phyloP scores from a whole-genome alignment of 164 flowering plant genomes.

The Vitis riparia region DNA sequence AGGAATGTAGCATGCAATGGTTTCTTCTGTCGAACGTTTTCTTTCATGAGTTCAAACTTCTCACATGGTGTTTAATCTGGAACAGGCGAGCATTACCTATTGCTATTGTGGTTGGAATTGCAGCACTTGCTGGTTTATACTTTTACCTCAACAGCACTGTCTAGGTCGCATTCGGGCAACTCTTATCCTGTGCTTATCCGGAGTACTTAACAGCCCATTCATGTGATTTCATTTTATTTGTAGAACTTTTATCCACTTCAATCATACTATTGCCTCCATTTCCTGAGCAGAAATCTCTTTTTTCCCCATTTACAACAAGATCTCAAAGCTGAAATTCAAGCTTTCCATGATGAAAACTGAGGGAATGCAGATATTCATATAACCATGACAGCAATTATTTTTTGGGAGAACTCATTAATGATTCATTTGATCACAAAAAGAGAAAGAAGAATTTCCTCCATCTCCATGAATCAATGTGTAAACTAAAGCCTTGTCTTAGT shows the following conservation, averaged over 20 bases:
- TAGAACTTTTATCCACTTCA: neutral
- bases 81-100: slow-evolving; percentile 79
- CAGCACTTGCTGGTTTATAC: slow-evolving; percentile 69
- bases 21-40: no score
- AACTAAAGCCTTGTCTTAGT: no score
- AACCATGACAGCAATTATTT: no score
- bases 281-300: neutral
- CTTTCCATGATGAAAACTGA: no score
- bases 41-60: neutral
- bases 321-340: no score
- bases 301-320: no score
- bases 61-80: neutral
- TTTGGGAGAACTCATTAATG: no score
- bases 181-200: neutral
- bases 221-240: slow-evolving; percentile 5
- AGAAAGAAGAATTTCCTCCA: no score
- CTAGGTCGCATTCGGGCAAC: slow-evolving; percentile 16
- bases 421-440: no score
- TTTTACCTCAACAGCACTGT: slow-evolving; percentile 68
- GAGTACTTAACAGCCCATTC: neutral
- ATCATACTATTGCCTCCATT: neutral
- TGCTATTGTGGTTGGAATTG: slow-evolving; percentile 66
- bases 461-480: no score
- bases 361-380: no score
- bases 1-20: no score